Evolutionary conservation across 164 flowering plant species (phyloP).

Genomic region (Hamamelis virginiana): DNA sequence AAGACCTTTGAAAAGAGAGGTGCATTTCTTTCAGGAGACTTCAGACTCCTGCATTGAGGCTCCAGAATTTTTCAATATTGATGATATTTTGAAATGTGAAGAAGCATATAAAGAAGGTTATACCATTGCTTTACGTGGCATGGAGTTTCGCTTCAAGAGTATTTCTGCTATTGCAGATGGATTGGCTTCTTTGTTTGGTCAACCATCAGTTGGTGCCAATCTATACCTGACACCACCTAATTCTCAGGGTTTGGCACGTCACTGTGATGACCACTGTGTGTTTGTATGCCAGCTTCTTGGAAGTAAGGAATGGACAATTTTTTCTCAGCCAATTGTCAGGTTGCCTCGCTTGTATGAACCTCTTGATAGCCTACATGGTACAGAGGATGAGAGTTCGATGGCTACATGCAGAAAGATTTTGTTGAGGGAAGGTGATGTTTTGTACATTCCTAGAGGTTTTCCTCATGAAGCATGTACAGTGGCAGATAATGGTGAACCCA

Average conservation of each 20-base stretch:
- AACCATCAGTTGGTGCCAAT: slow-evolving; percentile 78
- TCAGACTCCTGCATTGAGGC: slow-evolving; percentile 14
- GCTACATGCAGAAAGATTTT: slow-evolving; percentile 31
- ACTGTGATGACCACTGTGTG: slow-evolving; percentile 84
- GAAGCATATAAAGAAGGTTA: slow-evolving; percentile 63
- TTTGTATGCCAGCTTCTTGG: slow-evolving; percentile 77
- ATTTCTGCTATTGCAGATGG: slow-evolving; percentile 57
- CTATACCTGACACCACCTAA: slow-evolving; percentile 72
- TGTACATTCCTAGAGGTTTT: slow-evolving; percentile 82
- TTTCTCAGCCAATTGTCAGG: slow-evolving; percentile 25
- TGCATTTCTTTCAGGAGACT: slow-evolving; percentile 40
- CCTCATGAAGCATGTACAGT: slow-evolving; percentile 69
- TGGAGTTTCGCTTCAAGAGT: slow-evolving; percentile 60
- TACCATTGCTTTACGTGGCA: slow-evolving; percentile 75
- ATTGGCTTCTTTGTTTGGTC: slow-evolving; percentile 68
- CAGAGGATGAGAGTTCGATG: slow-evolving; percentile 17
- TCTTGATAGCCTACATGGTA: slow-evolving; percentile 19
- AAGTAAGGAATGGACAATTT: slow-evolving; percentile 54
- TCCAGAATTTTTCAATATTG: slow-evolving; percentile 17
- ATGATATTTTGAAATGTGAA: slow-evolving; percentile 42
- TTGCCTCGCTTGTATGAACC: slow-evolving; percentile 76
- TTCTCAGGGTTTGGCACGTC: slow-evolving; percentile 76
- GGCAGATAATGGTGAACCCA: slow-evolving; percentile 17
- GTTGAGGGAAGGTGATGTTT: slow-evolving; percentile 67
- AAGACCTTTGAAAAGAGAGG: slow-evolving; percentile 34